Evolutionary conservation across 1,284 basidiomycete genomes (phyloP).

Genomic region (Tausonia pullulans): DNA sequence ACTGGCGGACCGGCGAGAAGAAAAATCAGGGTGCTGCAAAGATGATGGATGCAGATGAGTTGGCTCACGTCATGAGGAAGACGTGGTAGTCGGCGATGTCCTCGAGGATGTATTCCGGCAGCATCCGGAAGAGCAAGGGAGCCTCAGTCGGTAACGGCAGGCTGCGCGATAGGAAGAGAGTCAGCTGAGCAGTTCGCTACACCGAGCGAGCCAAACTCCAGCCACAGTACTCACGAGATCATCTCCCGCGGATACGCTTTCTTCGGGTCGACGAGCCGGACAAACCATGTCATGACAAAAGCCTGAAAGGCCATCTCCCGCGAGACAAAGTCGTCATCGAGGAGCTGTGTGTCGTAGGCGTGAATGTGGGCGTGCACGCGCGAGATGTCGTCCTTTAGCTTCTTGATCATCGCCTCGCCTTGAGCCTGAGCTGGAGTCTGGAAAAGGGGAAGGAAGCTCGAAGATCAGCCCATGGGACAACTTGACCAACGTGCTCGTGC

Average conservation of each 20-base stretch:
- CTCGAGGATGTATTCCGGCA: slow-evolving; percentile 92
- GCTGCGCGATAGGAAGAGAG: slow-evolving; percentile 36
- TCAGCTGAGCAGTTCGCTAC: slow-evolving; percentile 11
- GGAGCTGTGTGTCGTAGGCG: slow-evolving; percentile 72
- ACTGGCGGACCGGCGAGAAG: slow-evolving; percentile 34
- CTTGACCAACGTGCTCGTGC: not conserved
- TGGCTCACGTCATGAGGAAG: slow-evolving; percentile 63
- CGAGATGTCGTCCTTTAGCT: slow-evolving; percentile 60
- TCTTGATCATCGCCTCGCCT: slow-evolving; percentile 44
- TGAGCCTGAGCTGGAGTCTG: slow-evolving; percentile 59
- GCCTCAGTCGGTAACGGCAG: slow-evolving; percentile 78
- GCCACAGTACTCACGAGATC: slow-evolving; percentile 48
- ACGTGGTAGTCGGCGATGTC: slow-evolving; percentile 84
- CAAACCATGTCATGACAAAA: slow-evolving; percentile 90
- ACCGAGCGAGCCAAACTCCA: not conserved
- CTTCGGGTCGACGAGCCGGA: slow-evolving; percentile 79
- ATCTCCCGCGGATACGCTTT: slow-evolving; percentile 60
- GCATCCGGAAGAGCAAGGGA: slow-evolving; percentile 68
- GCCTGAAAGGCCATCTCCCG: slow-evolving; percentile 71
- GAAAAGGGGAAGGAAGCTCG: not conserved
- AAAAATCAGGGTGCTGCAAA: slow-evolving; percentile 8
- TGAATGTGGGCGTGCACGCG: slow-evolving; percentile 55
- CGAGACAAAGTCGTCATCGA: slow-evolving; percentile 74
- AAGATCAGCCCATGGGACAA: not conserved
- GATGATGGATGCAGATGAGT: not conserved